Evolutionary conservation across 305 asterid species (phyloP).

Genomic region (Fraxinus greggii): DNA sequence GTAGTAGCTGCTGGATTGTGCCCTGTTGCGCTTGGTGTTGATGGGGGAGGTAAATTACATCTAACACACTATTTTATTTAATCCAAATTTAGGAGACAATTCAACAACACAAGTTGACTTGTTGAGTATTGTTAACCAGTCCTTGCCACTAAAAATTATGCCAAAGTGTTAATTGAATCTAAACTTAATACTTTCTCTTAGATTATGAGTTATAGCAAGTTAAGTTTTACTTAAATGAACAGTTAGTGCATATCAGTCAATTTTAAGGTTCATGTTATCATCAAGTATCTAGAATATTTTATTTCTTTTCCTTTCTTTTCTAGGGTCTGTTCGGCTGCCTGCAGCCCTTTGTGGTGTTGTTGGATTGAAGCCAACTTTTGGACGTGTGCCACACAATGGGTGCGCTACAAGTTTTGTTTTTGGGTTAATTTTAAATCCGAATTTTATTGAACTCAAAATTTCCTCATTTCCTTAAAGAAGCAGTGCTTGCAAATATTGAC

Average conservation of each 20-base stretch:
- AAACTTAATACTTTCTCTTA: neutral
- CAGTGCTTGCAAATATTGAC: slow-evolving; percentile 3
- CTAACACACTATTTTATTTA: neutral
- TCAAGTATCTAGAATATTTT: neutral
- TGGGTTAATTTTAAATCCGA: neutral
- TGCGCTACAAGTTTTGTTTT: slow-evolving; percentile 13
- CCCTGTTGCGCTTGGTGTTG: slow-evolving; percentile 91
- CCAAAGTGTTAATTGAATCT: neutral
- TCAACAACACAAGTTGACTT: neutral
- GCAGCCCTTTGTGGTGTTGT: slow-evolving; percentile 97
- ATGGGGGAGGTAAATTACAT: slow-evolving; percentile 76
- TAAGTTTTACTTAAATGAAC: neutral
- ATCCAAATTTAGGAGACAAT: neutral
- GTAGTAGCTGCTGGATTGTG: slow-evolving; percentile 90
- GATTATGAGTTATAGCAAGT: neutral
- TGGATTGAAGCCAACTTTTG: slow-evolving; percentile 83
- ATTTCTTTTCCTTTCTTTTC: slow-evolving; percentile 5
- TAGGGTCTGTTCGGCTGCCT: slow-evolving; percentile 93
- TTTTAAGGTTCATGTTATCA: neutral
- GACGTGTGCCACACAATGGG: slow-evolving; percentile 80
- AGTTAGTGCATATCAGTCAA: neutral
- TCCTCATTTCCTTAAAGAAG: neutral
- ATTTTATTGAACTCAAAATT: neutral
- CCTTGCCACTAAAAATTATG: neutral
- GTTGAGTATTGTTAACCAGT: neutral